phyloP scores from a whole-genome alignment of 371 early-diverging fungal genomes.

The Rhizopus delemar region DNA sequence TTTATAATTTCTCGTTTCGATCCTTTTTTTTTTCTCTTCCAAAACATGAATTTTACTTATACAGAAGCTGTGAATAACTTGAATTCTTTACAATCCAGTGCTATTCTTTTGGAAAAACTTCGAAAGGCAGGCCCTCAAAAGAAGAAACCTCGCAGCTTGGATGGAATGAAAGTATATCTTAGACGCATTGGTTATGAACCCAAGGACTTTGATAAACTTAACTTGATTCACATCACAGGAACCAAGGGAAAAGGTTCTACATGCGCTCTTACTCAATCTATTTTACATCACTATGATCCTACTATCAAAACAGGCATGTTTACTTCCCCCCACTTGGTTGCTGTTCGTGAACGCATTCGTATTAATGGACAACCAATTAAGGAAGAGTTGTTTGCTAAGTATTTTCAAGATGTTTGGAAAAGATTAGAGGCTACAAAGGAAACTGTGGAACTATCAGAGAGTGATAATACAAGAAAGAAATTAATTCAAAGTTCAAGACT shows the following conservation, averaged over 20 bases:
- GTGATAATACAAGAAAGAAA: constrained; percentile 20
- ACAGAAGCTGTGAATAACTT: constrained; percentile 70
- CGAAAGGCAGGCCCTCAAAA: constrained; percentile 69
- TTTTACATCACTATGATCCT: constrained; percentile 52
- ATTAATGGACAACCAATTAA: constrained; percentile 85
- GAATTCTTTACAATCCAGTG: constrained; percentile 81
- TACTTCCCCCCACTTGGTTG: constrained; percentile 92
- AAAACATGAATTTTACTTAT: constrained; percentile 20
- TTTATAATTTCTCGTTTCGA: neutral
- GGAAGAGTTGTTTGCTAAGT: constrained; percentile 75
- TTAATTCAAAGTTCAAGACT: constrained; percentile 39
- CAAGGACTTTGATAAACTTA: constrained; percentile 66
- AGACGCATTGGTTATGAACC: constrained; percentile 74
- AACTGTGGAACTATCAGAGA: constrained; percentile 20
- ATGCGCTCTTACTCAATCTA: constrained; percentile 68
- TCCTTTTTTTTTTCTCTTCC: neutral
- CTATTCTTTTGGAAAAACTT: constrained; percentile 71
- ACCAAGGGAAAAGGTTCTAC: constrained; percentile 92
- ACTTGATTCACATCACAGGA: constrained; percentile 82
- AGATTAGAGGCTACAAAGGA: constrained; percentile 57
- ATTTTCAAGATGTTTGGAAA: constrained; percentile 88
- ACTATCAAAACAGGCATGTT: constrained; percentile 72
- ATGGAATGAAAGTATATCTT: constrained; percentile 71
- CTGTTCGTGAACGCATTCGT: constrained; percentile 92
- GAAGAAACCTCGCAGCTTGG: constrained; percentile 63